Conservation (phyloP, 495 filamentous ascomycete genomes). For the Penicillium bialowiezense region DNA sequence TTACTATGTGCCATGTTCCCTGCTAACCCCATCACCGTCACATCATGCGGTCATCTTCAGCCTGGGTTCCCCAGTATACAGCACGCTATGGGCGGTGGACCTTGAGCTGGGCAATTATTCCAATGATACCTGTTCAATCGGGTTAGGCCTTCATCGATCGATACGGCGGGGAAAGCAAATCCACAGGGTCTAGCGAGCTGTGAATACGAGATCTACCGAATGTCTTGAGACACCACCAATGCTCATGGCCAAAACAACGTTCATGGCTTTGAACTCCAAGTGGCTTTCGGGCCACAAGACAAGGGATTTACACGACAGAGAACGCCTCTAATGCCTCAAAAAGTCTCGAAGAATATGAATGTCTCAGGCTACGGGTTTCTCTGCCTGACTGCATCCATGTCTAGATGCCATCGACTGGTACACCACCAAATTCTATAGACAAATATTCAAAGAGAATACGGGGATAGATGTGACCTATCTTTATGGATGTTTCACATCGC, state of each 20-base stretch:
- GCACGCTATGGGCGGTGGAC: neutral
- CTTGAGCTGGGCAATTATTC: no score
- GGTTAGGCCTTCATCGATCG: neutral
- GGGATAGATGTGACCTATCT: conserved; percentile 7
- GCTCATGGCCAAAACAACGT: neutral
- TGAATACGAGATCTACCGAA: conserved; percentile 36
- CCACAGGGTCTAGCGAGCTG: conserved; percentile 11
- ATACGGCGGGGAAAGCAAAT: no score
- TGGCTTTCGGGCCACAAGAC: no score
- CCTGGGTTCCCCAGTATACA: conserved; percentile 1
- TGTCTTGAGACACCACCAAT: conserved; percentile 15
- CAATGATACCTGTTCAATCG: neutral
- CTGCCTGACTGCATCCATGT: conserved; percentile 5
- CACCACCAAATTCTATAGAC: conserved; percentile 4
- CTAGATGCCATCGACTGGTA: neutral
- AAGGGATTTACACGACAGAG: no score
- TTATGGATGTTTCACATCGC: conserved; percentile 8
- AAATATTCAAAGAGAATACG: neutral
- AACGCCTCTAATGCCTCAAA: no score
- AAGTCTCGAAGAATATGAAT: conserved; percentile 1
- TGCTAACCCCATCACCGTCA: neutral
- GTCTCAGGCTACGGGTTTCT: conserved; percentile 13
- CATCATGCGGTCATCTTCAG: conserved; percentile 1
- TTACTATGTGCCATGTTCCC: neutral
- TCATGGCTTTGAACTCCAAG: no score